Evolutionary conservation across 495 filamentous ascomycete species (phyloP).

Genomic region (Penicillium egyptiacum): DNA sequence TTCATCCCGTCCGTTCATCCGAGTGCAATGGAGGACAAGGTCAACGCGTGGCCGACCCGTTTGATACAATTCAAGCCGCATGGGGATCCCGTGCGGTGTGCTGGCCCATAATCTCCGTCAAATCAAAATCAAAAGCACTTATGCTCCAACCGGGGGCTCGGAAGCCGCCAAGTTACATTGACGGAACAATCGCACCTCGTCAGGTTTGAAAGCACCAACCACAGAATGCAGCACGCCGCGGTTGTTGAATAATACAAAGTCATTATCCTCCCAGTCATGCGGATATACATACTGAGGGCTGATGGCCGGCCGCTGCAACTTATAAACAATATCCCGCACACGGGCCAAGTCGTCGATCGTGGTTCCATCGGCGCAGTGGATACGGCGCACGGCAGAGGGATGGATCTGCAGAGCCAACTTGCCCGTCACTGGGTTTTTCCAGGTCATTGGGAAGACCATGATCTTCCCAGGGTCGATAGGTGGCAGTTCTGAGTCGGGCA

Average conservation of each 20-base stretch:
- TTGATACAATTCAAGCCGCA: conserved; percentile 56
- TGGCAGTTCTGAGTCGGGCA: conserved; percentile 57
- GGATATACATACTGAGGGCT: conserved; percentile 65
- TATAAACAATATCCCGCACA: conserved; percentile 66
- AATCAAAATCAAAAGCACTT: background rate
- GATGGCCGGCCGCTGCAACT: conserved; percentile 69
- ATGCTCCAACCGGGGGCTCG: conserved; percentile 26
- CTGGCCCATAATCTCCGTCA: conserved; percentile 20
- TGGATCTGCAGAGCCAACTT: conserved; percentile 69
- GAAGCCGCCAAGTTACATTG: conserved; percentile 71
- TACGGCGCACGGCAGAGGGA: conserved; percentile 62
- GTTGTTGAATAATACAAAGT: conserved; percentile 73
- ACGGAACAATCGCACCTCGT: conserved; percentile 68
- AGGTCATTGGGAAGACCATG: conserved; percentile 68
- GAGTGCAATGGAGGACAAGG: conserved; percentile 14
- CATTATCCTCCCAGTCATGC: conserved; percentile 73
- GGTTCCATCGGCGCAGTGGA: conserved; percentile 61
- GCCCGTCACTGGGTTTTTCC: conserved; percentile 69
- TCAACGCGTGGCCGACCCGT: conserved; percentile 38
- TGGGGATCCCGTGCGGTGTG: conserved; percentile 37
- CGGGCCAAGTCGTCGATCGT: conserved; percentile 63
- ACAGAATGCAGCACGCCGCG: conserved; percentile 70
- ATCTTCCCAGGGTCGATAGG: conserved; percentile 62
- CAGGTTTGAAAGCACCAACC: conserved; percentile 68
- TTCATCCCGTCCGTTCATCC: conserved; percentile 17